These are phyloP conservation scores for Aspergillus ellipticus DNA, from an alignment of 495 filamentous ascomycete genomes.

Conservation along the genomic window DNA sequence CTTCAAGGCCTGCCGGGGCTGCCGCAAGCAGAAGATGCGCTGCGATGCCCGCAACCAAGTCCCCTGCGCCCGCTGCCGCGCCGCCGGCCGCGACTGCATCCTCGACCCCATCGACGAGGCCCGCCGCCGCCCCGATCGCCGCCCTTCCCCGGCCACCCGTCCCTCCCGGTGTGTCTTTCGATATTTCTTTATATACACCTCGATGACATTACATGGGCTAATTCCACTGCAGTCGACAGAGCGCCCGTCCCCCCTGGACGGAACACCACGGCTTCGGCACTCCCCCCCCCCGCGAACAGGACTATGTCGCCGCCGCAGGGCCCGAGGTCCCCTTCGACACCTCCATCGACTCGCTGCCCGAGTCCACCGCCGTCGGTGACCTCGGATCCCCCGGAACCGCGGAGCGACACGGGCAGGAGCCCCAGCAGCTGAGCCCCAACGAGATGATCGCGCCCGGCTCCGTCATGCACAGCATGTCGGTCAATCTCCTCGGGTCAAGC, in stretches of 20 bases:
- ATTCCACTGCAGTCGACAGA: constrained; percentile 16
- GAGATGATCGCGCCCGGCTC: constrained; percentile 44
- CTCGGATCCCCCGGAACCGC: constrained; percentile 24
- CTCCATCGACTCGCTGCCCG: constrained; percentile 29
- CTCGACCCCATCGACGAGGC: constrained; percentile 34
- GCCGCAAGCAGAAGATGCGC: constrained; percentile 41
- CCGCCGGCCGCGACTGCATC: constrained; percentile 37
- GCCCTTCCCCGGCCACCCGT: not conserved
- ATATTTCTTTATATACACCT: not conserved
- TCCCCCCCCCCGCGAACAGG: constrained; percentile 29
- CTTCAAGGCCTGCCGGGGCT: constrained; percentile 44
- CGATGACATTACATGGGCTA: not conserved
- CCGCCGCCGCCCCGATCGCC: constrained; percentile 26
- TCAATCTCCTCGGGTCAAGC: constrained; percentile 36
- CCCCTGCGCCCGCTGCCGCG: constrained; percentile 39
- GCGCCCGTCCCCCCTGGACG: constrained; percentile 24
- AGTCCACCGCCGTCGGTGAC: constrained; percentile 18
- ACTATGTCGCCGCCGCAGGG: constrained; percentile 26
- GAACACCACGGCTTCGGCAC: constrained; percentile 25
- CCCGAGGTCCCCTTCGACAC: constrained; percentile 22
- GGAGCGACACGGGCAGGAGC: constrained; percentile 30
- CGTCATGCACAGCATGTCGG: constrained; percentile 41
- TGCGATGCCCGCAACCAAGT: constrained; percentile 42
- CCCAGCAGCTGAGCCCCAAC: constrained; percentile 39
- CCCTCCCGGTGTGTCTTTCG: not conserved